A percentile compares a stretch with the other conserved stretches of the same genome.
These are phyloP conservation scores for Monosporascus sp. DNA, from an alignment of 2,329 filamentous ascomycete genomes.

Conservation along the genomic window DNA sequence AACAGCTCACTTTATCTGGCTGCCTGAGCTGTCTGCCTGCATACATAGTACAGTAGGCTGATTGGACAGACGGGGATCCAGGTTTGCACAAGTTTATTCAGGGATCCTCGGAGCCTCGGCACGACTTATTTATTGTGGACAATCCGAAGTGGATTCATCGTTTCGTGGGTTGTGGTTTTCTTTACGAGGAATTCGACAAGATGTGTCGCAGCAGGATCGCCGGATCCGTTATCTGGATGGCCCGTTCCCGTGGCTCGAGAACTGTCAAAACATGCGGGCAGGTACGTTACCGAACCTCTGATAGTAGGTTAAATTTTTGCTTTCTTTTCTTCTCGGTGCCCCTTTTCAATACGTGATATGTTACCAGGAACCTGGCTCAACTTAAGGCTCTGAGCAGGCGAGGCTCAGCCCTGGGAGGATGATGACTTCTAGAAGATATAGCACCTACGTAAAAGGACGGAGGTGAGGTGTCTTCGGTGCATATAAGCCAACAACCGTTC, in stretches of 20 bases:
- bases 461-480: too few species aligned
- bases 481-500: too few species aligned
- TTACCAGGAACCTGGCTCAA: too few species aligned
- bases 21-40: not conserved
- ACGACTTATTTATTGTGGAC: not conserved
- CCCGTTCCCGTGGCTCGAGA: not conserved
- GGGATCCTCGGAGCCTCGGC: not conserved
- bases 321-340: not conserved
- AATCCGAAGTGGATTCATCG: not conserved
- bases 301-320: not conserved
- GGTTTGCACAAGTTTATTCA: not conserved
- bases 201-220: not conserved
- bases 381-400: not conserved
- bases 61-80: not conserved
- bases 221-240: not conserved
- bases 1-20: too few species aligned
- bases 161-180: not conserved
- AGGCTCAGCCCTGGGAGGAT: not conserved
- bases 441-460: too few species aligned
- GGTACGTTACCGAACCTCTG: not conserved
- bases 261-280: not conserved
- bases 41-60: not conserved
- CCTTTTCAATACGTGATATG: too few species aligned
- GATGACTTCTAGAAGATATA: too few species aligned
- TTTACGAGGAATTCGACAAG: not conserved